Evolutionary conservation across 805 yeast genomes (phyloP), one percentile per base, ranked within the genome.

Genomic region (Ogataea wickerhamii): DNA sequence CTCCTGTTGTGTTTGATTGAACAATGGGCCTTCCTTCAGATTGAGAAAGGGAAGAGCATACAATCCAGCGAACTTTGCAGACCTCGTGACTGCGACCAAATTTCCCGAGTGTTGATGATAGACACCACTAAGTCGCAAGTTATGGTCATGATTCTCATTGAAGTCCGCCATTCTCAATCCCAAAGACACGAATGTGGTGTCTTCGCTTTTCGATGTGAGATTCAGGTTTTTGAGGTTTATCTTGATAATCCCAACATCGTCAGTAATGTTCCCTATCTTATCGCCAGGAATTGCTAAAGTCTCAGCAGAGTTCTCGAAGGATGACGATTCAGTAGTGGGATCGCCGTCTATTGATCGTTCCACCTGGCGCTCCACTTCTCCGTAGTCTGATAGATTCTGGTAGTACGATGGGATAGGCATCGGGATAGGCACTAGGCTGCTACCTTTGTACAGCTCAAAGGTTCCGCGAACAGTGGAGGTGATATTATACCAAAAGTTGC

Each of bases 91-190:
- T 0, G 80, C 69, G 12, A 84, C 63, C 4, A 84, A 55, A 36
- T 83, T 67, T 0, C 94, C 94, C 1, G 76, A 62, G 16, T 71
- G 68, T 44, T 82, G 80, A 52, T 81, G 86, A 55, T 82, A 82
- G 2, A 80, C 69, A 0, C 88, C 89, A 18, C 63, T 61, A 8
- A 85, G 61, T 4, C 67, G 65, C 14, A 87, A 47, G 1, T 56
- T 53, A 52, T 80, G 78, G 38, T 63, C 67, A 22, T 76, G 70
- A 6, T 63, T 52, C 44, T 81, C 85, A 3, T 63, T 60, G 16
- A 51, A 39, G 53, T 80, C 81, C 18, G 53, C 55, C 8, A 74
- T 22, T 17, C 37, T 45, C 3, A 70, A 21, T 4, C 39, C 44
- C 12, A 71, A 34, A 4, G 46, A 43, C 4, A 72, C 66, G 10